Base-by-base conservation (phyloP, 495 filamentous ascomycete species). In the Gamarada debralockiae region DNA sequence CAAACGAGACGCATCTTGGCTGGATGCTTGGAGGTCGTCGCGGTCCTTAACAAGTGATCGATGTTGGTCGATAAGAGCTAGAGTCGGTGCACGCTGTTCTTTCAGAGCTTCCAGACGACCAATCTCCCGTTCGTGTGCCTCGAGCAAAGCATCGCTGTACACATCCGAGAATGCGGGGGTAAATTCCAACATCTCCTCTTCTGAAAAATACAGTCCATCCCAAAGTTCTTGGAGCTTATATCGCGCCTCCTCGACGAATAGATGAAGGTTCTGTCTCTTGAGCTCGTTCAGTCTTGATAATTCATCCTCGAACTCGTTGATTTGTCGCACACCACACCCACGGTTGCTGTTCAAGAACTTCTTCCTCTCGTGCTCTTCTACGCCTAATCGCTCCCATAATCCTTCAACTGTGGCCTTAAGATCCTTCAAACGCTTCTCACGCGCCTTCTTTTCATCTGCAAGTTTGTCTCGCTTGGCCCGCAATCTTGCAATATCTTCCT, bases 171-270 rank as follows among this genome's bases (percentile, higher is more conserved):
- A 96, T 1, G 90, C 92, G 3, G 95, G 92, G 3, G 91, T 90
- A 56, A 97, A 99, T 53, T 97, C 91, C 48, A 96, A 77, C 88
- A 96, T 97, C 66, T 99, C 93, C 61, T 97, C 92, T 66, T 99
- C 93, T 0, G 90, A 96, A 65, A 91, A 90, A 69, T 90, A 97
- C 3, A 99, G 72, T 7, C 79, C 74, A 64, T 97, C 92, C 93
- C 93, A 99, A 2, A 99, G 80, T 60, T 93, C 92, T 63, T 95
- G 90, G 10, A 99, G 78, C 53, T 87, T 87, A 72, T 77, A 86
- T 36, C 95, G 82, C 15, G 92, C 87, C 72, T 97, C 92, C 61
- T 97, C 92, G 20, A 99, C 88, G 60, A 97, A 97, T 1, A 96
- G 69, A 67, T 96, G 90, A 45, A 99, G 73, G 58, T 97, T 97